These are phyloP conservation scores for Solanum lycopersicoides DNA, from an alignment of 257 asterid genomes.

Conservation along the genomic window DNA sequence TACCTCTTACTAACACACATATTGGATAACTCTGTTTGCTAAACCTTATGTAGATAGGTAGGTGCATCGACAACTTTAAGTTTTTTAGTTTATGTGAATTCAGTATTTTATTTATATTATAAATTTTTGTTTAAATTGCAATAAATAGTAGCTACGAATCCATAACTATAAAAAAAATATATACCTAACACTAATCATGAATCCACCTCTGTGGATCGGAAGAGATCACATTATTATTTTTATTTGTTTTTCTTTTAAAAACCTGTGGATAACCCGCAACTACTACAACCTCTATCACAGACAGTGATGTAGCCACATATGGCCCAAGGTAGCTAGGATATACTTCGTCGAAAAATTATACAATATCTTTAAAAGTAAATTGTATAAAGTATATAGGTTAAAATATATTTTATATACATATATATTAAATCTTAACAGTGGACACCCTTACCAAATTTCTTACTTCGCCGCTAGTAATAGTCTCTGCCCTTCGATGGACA, in stretches of 20 bases:
- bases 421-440: too few relatives aligned
- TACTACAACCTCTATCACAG: not conserved
- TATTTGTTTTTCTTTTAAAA: too few relatives aligned
- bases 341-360: too few relatives aligned
- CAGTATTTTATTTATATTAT: not conserved
- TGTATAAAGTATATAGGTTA: too few relatives aligned
- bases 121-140: not conserved
- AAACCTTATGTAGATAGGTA: not conserved
- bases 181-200: not conserved
- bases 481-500: not conserved
- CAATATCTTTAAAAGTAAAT: too few relatives aligned
- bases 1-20: not conserved
- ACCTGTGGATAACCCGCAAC: not conserved
- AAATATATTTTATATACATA: too few relatives aligned
- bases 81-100: fast-evolving
- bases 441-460: too few relatives aligned
- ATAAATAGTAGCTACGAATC: not conserved
- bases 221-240: not conserved
- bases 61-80: not conserved
- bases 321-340: too few relatives aligned
- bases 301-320: too few relatives aligned
- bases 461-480: too few relatives aligned
- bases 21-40: not conserved
- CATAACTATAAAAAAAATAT: not conserved
- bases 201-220: fast-evolving